Evolutionary conservation across 2,329 filamentous ascomycete genomes (phyloP), one percentile per base, ranked within the genome.

Genomic region (Aspergillus awamori): DNA sequence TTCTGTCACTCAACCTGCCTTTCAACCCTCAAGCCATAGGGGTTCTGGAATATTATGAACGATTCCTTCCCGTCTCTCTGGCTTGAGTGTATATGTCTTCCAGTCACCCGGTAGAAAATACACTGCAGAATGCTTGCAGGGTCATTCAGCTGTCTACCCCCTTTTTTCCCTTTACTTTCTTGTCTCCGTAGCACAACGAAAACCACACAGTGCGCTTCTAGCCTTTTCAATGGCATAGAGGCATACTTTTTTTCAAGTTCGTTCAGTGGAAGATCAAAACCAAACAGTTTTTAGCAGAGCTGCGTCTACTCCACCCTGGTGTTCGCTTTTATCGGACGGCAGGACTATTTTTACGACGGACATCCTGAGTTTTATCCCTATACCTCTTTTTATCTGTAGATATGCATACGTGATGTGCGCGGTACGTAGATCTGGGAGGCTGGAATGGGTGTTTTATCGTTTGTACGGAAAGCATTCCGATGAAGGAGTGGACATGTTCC

Each of bases 231-330:
- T 77, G 74, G 71, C 72, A 64, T 67, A 69, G 75, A 74, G 72
- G 77, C 74, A 71, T 78, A 74, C 70, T 75, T 74, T 74, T 76
- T 76, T 74, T 69, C 70, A 30, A 69, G 72, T 75, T 77, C 76
- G 75, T 77, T 77, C 75, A 72, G 77, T 80, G 78, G 78, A 70
- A 80, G 75, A 80, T 73, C 75, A 77, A 80, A 78, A 74, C 75
- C 72, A 74, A 74, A 74, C 77, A 77, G 77, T 78, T 80, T 80
- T 78, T 80, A 80, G 78, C 78, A 80, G 78, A 70, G 72, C 78
- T 77, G 77, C 78, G 78, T 80, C 78, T 79, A 78, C 78, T 80
- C 78, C 78, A 80, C 78, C 78, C 78, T 80, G 75, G 74, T 77
- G 74, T 74, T 77, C 70, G 69, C 61, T 59, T 70, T 61, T 38